Percentiles rank a stretch among this genome's conserved stretches.
phyloP scores from a whole-genome alignment of 2,329 filamentous ascomycete species.

The Neonectria punicea region DNA sequence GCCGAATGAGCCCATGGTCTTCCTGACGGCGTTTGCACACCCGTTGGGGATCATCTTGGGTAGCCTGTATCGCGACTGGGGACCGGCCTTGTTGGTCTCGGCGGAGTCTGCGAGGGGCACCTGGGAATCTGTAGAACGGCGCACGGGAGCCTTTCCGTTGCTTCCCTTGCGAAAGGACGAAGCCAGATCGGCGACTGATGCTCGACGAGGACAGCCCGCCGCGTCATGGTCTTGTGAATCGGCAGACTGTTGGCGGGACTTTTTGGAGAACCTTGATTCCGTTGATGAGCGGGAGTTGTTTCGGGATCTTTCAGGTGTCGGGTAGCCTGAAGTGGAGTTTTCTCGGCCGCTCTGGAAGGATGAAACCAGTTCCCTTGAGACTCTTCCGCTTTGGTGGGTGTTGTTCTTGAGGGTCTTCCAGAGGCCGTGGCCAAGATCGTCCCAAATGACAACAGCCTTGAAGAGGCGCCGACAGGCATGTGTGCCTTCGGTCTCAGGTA shows the following conservation, averaged over 20 bases:
- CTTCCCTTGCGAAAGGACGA: conserved; percentile 13
- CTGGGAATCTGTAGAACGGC: conserved; percentile 17
- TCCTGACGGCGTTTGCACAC: conserved; percentile 14
- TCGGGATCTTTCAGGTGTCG: conserved; percentile 14
- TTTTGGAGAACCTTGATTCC: conserved; percentile 10
- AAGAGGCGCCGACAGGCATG: conserved; percentile 50
- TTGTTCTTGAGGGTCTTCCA: conserved; percentile 45
- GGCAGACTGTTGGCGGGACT: neutral
- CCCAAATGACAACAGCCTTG: conserved; percentile 53
- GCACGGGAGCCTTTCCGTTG: conserved; percentile 12
- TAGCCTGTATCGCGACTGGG: conserved; percentile 11
- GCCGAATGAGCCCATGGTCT: conserved; percentile 18
- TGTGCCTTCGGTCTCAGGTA: conserved; percentile 50
- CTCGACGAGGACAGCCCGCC: conserved; percentile 6
- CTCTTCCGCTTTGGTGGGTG: conserved; percentile 15
- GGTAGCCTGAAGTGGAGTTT: conserved; percentile 5
- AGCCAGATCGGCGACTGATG: conserved; percentile 16
- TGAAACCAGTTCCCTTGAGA: neutral
- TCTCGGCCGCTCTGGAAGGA: neutral
- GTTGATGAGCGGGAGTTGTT: conserved; percentile 18
- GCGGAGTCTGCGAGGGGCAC: neutral
- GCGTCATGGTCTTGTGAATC: neutral
- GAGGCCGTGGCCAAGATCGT: conserved; percentile 49
- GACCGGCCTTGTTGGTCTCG: neutral
- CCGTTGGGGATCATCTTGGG: conserved; percentile 21